These are phyloP conservation scores for Linnemannia zychae DNA, from an alignment of 192 early-diverging fungal species.

Conservation along the genomic window DNA sequence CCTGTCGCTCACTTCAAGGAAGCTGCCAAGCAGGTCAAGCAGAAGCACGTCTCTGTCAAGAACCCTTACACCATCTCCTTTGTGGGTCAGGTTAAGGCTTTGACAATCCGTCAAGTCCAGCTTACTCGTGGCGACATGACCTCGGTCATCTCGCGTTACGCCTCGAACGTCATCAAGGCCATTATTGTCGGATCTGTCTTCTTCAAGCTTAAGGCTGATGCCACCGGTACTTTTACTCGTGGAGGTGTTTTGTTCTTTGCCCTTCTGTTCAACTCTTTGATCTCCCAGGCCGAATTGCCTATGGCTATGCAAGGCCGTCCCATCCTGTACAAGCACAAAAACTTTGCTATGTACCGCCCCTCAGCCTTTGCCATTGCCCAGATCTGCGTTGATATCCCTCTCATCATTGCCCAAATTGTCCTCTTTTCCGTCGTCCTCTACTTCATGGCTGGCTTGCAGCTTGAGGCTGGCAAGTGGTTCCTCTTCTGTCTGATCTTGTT, in stretches of 20 bases:
- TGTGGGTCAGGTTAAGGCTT: constrained; percentile 69
- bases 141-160: constrained; percentile 67
- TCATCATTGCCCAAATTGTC: constrained; percentile 62
- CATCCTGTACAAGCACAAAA: constrained; percentile 85
- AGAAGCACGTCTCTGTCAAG: constrained; percentile 62
- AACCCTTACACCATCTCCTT: constrained; percentile 78
- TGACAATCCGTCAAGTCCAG: constrained; percentile 74
- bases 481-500: constrained; percentile 69
- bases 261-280: constrained; percentile 65
- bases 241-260: constrained; percentile 84
- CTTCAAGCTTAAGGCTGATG: constrained; percentile 66
- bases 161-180: constrained; percentile 69
- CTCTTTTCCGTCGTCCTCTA: constrained; percentile 71
- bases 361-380: constrained; percentile 71
- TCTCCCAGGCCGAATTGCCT: constrained; percentile 78
- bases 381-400: constrained; percentile 66
- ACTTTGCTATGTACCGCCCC: constrained; percentile 78
- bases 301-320: constrained; percentile 79
- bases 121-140: constrained; percentile 69
- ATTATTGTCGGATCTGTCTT: constrained; percentile 82
- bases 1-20: constrained; percentile 58
- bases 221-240: constrained; percentile 81
- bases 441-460: constrained; percentile 72
- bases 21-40: constrained; percentile 70
- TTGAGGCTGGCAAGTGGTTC: constrained; percentile 68